A percentile compares a stretch with the other conserved stretches of the same genome.
These are phyloP conservation scores for Fraxinus angustifolia DNA, from an alignment of 305 asterid species.

Conservation along the genomic window DNA sequence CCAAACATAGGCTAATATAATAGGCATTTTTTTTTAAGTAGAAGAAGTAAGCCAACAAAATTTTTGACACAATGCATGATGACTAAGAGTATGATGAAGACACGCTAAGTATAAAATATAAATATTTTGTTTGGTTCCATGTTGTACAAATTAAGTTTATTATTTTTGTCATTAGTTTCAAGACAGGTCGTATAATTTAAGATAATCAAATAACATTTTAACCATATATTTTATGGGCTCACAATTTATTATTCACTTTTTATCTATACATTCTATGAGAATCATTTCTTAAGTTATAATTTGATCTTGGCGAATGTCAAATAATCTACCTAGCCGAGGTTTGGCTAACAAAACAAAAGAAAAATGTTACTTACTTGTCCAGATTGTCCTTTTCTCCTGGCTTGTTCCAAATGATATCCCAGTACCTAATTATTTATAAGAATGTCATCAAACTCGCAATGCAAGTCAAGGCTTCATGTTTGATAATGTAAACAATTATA, in stretches of 20 bases:
- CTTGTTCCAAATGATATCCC: slow-evolving; percentile 39
- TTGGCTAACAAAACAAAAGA: background rate
- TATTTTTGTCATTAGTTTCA: background rate
- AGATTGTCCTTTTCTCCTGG: slow-evolving; percentile 7
- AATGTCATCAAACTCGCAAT: background rate
- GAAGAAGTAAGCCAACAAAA: background rate
- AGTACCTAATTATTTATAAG: slow-evolving; percentile 23
- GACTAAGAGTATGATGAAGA: background rate
- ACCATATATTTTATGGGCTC: background rate
- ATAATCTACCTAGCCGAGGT: background rate
- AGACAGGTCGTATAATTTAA: background rate
- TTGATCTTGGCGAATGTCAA: background rate
- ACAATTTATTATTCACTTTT: background rate
- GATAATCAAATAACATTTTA: too few species aligned
- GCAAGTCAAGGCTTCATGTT: background rate
- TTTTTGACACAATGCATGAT: background rate
- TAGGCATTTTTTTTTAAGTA: background rate
- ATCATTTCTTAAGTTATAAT: too few species aligned
- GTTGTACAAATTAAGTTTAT: background rate
- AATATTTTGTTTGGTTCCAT: background rate
- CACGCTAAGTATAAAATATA: background rate
- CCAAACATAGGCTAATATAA: too few species aligned
- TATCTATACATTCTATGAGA: background rate
- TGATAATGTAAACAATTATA: background rate
- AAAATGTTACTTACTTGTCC: slow-evolving; percentile 34